Percentiles rank a stretch among this genome's conserved stretches.
Evolutionary conservation across 2,329 filamentous ascomycete genomes (phyloP).

Genomic region (Cladorrhinum sp.): DNA sequence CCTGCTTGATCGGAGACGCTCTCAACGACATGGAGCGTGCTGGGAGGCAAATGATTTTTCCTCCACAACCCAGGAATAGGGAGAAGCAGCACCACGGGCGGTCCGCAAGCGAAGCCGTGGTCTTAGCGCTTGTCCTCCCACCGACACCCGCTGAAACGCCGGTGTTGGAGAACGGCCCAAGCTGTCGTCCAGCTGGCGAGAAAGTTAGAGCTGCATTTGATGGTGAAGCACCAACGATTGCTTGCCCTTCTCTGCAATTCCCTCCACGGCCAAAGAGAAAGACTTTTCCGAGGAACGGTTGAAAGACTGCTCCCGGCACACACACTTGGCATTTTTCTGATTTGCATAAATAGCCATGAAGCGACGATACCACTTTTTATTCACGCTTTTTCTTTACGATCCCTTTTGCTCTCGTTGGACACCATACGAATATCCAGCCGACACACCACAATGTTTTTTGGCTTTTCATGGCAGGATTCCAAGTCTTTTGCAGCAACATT

Average conservation of each 20-base stretch:
- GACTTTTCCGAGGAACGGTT: conserved; percentile 9
- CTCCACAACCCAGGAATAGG: conserved; percentile 18
- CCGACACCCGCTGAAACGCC: conserved; percentile 44
- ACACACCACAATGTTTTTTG: background rate
- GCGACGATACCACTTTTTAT: background rate
- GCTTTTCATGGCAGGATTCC: background rate
- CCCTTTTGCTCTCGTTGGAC: background rate
- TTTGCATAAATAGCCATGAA: conserved; percentile 2
- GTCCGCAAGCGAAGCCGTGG: conserved; percentile 39
- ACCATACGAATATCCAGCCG: background rate
- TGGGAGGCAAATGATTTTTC: conserved; percentile 30
- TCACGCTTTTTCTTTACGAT: background rate
- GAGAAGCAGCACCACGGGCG: conserved; percentile 30
- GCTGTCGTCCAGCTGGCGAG: conserved; percentile 1
- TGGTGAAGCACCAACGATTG: background rate
- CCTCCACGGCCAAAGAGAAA: conserved; percentile 11
- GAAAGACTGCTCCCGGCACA: conserved; percentile 2
- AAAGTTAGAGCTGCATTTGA: background rate
- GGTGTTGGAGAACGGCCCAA: conserved; percentile 27
- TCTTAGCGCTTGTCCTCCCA: conserved; percentile 40
- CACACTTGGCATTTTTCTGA: background rate
- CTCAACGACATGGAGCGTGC: conserved; percentile 64
- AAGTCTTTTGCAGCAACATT: background rate
- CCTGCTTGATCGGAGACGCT: conserved; percentile 55
- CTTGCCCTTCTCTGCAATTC: conserved; percentile 8